Conservation (phyloP, 208 protist genomes). For the Acanthamoeba rhysodes region DNA sequence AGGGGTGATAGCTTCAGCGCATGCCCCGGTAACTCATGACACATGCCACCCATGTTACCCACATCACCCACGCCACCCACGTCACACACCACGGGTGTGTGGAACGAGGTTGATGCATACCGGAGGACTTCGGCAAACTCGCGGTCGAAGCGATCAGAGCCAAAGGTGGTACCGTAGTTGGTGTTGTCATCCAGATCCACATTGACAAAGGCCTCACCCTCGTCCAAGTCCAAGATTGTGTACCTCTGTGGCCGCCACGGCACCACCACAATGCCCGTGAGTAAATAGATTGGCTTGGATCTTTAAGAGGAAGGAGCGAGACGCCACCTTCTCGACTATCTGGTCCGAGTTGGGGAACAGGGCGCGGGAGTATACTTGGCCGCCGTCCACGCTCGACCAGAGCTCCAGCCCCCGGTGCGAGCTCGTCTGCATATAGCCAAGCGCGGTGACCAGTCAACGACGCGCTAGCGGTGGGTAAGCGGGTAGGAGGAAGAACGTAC, state of each 20-base stretch:
- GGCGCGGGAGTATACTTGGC: slow-evolving; percentile 1
- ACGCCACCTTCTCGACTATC: background rate
- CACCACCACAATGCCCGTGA: background rate
- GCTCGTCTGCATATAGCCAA: background rate
- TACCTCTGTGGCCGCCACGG: background rate
- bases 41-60: too few relatives aligned
- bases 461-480: background rate
- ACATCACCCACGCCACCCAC: background rate
- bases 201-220: slow-evolving; percentile 38
- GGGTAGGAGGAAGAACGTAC: background rate
- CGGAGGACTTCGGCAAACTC: slow-evolving; percentile 16
- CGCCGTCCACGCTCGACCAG: slow-evolving; percentile 30
- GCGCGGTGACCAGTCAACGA: background rate
- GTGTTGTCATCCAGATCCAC: background rate
- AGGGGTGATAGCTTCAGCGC: background rate
- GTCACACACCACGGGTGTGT: background rate
- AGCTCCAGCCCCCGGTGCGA: background rate
- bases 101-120: background rate
- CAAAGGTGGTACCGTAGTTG: slow-evolving; percentile 16
- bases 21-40: too few relatives aligned
- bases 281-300: background rate
- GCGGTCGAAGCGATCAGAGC: background rate
- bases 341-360: background rate
- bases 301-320: background rate
- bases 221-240: slow-evolving; percentile 8